Base-by-base conservation (phyloP, 176 grass and related monocot species). In the Oryza brachyantha region DNA sequence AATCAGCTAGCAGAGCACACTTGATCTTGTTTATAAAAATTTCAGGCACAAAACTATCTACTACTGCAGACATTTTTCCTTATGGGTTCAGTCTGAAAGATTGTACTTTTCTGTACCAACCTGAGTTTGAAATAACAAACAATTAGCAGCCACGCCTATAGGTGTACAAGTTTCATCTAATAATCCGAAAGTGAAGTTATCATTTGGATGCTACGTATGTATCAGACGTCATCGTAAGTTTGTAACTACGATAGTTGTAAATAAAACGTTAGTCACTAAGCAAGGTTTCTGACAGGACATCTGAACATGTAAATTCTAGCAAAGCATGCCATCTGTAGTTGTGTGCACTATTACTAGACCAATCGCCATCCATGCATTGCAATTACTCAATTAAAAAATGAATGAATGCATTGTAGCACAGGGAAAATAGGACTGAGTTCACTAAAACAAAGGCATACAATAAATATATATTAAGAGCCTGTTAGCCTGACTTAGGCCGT, bases 281-380 rank as follows among this genome's bases (percentile, higher is more conserved):
- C 37, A 64, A 77, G 16, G 61, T 29, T 71, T 29, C 29, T 64
- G 8, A 24, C 24, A 74, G 36, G 32, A 52, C 29, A 52, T 54
- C 28, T 8, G 21, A 13, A 32, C 3, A 43, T 32, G 29, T 46
- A 28, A 46, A 62, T 25, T 37, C 69, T 39, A 11, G 19, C 24
- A 84, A 73, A 73, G 36, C n/a, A 39, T n/a, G 24, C 3, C 13
- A 77, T 70, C 50, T 38, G 6, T 4, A 77, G 48, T 48, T 70
- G 22, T 41, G 28, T 38, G 6, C 19, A 37, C 41, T 52, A 38
- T 63, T 27, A 32, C 43, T 13, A 39, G n/a, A 28, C 8, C 29
- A n/a, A 10, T 16, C 21, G 62, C 58, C 64, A 54, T 71, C 6
- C 29, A 21, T 25, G 28, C 8, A 57, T 1, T n/a, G 22, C 52